A percentile compares a stretch with the other conserved stretches of the same genome.
phyloP scores from a whole-genome alignment of 108 stramenopile species.

The Nitzschia inconspicua region DNA sequence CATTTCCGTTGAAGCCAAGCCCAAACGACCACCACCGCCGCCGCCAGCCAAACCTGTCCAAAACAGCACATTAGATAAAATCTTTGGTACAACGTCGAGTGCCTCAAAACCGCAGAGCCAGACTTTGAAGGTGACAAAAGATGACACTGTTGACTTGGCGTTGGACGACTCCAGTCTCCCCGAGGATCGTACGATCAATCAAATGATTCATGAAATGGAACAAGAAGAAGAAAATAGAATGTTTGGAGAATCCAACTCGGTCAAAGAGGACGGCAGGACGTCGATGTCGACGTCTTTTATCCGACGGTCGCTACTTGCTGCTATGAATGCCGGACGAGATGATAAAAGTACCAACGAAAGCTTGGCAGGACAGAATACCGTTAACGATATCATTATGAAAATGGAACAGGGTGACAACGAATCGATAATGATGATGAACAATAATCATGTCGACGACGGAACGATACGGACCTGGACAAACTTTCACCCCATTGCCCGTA shows the following conservation, averaged over 20 bases:
- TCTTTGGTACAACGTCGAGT: neutral
- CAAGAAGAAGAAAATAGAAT: neutral
- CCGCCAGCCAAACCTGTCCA: neutral
- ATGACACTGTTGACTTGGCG: neutral
- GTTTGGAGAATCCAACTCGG: neutral
- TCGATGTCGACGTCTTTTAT: neutral
- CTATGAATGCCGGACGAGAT: too few relatives aligned
- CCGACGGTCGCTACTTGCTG: neutral
- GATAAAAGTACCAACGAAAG: neutral
- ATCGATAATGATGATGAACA: too few relatives aligned
- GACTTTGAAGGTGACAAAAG: neutral
- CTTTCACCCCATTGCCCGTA: neutral
- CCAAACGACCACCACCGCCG: neutral
- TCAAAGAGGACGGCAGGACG: neutral
- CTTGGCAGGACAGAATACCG: slow-evolving; percentile 1
- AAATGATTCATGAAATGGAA: neutral
- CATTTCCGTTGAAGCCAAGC: neutral
- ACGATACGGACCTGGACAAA: neutral
- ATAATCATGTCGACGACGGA: too few relatives aligned
- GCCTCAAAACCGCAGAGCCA: neutral
- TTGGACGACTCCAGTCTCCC: neutral
- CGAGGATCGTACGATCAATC: neutral
- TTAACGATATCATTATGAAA: neutral
- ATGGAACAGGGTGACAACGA: too few relatives aligned
- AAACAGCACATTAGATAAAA: neutral